A percentile compares a stretch with the other conserved stretches of the same genome.
These are phyloP conservation scores for Peronospora destructor DNA, from an alignment of 352 stramenopile genomes.

Conservation along the genomic window DNA sequence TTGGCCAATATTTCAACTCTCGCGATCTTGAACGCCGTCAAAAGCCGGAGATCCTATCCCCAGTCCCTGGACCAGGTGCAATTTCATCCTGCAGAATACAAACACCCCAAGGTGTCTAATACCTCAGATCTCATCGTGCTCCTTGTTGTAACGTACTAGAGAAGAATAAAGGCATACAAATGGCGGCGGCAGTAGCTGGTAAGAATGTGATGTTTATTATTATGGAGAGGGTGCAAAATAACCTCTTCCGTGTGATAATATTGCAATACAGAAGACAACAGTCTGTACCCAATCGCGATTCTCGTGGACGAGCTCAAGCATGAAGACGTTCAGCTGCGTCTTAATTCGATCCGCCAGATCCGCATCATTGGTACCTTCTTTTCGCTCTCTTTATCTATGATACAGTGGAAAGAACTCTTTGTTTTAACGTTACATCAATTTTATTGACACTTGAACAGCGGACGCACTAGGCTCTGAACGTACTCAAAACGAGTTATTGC, in stretches of 20 bases:
- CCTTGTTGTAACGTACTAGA: constrained; percentile 14
- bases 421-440: constrained; percentile 13
- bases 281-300: constrained; percentile 84
- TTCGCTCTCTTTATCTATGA: not conserved
- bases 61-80: constrained; percentile 4
- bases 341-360: constrained; percentile 90
- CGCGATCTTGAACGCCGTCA: constrained; percentile 24
- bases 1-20: constrained; percentile 15
- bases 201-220: constrained; percentile 11
- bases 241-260: constrained; percentile 19
- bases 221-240: not conserved
- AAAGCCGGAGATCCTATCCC: constrained; percentile 11
- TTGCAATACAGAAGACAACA: constrained; percentile 48
- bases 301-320: constrained; percentile 91
- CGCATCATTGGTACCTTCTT: constrained; percentile 74
- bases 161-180: constrained; percentile 9
- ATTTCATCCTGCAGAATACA: not conserved
- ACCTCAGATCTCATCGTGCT: not conserved
- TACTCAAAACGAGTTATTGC: constrained; percentile 93
- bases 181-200: constrained; percentile 32
- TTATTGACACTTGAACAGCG: constrained; percentile 33
- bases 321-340: constrained; percentile 85
- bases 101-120: not conserved
- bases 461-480: constrained; percentile 85
- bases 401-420: not conserved